Percentiles rank a stretch among this genome's conserved stretches.
These are phyloP conservation scores for Sophora flavescens DNA, from an alignment of 306 rosid species.

Conservation along the genomic window DNA sequence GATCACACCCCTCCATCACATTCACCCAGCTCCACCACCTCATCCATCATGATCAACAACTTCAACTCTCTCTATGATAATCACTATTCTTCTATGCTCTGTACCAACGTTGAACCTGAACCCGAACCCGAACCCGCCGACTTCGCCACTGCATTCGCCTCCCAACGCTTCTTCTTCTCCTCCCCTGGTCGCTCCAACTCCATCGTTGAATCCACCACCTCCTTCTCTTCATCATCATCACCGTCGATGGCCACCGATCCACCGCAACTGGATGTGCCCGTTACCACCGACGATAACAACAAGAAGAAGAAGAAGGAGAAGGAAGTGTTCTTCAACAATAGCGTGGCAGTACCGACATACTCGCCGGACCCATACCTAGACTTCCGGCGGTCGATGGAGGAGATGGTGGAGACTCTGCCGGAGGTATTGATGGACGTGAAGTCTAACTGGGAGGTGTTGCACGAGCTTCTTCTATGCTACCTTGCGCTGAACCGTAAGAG, in stretches of 20 bases:
- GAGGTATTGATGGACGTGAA: constrained; percentile 52
- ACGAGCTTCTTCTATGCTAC: constrained; percentile 84
- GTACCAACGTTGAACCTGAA: background rate
- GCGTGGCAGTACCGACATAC: constrained; percentile 74
- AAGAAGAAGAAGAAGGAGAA: background rate
- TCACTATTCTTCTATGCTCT: background rate
- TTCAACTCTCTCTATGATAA: constrained; percentile 73
- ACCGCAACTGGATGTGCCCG: background rate
- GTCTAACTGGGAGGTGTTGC: constrained; percentile 76
- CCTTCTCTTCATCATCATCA: constrained; percentile 28
- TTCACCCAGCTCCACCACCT: constrained; percentile 15
- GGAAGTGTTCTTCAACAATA: constrained; percentile 49
- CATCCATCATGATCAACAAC: constrained; percentile 56
- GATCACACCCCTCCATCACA: constrained; percentile 42
- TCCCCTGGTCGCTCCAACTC: constrained; percentile 96
- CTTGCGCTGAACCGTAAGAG: constrained; percentile 81
- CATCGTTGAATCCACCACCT: constrained; percentile 66
- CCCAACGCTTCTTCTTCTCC: constrained; percentile 95
- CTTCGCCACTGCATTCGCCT: constrained; percentile 79
- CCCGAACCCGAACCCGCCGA: constrained; percentile 50
- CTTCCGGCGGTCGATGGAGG: constrained; percentile 94
- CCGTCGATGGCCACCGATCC: background rate
- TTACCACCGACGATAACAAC: background rate
- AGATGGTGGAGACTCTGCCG: constrained; percentile 94
- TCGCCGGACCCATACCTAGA: constrained; percentile 91